Percentiles rank a stretch among this genome's conserved stretches.
Evolutionary conservation across 2,329 filamentous ascomycete genomes (phyloP).

Genomic region (Nectriaceae sp.): DNA sequence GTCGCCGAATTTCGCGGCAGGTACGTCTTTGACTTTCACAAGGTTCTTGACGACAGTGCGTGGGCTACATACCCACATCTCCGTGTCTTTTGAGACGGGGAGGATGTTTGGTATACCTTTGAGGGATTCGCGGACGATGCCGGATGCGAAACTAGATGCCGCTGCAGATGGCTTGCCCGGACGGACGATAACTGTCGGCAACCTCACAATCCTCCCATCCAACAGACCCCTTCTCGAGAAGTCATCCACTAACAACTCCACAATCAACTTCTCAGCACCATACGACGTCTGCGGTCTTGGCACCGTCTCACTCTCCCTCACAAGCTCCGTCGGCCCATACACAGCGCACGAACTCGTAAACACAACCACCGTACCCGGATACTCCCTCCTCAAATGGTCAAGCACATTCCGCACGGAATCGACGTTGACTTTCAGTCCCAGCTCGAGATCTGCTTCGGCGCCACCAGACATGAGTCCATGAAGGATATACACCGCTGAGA

Average conservation of each 20-base stretch:
- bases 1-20: conserved; percentile 39
- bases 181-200: conserved; percentile 62
- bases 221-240: conserved; percentile 53
- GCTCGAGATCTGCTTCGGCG: conserved; percentile 59
- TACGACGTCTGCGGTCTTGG: conserved; percentile 58
- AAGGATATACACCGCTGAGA: conserved; percentile 57
- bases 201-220: conserved; percentile 56
- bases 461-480: conserved; percentile 67
- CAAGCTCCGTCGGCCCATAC: conserved; percentile 44
- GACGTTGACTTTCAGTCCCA: conserved; percentile 58
- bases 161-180: conserved; percentile 62
- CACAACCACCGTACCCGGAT: conserved; percentile 54
- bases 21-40: conserved; percentile 44
- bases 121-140: conserved; percentile 61
- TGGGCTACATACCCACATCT: conserved; percentile 55
- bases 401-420: conserved; percentile 57
- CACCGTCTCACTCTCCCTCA: conserved; percentile 26
- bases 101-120: conserved; percentile 48
- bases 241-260: conserved; percentile 45
- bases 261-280: conserved; percentile 63
- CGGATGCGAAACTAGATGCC: conserved; percentile 60
- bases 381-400: conserved; percentile 47
- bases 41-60: conserved; percentile 51
- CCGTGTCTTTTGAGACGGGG: conserved; percentile 46
- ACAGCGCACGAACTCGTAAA: conserved; percentile 63